phyloP scores from a whole-genome alignment of 805 yeast species.

The Sugiyamaella qingdaonensis region DNA sequence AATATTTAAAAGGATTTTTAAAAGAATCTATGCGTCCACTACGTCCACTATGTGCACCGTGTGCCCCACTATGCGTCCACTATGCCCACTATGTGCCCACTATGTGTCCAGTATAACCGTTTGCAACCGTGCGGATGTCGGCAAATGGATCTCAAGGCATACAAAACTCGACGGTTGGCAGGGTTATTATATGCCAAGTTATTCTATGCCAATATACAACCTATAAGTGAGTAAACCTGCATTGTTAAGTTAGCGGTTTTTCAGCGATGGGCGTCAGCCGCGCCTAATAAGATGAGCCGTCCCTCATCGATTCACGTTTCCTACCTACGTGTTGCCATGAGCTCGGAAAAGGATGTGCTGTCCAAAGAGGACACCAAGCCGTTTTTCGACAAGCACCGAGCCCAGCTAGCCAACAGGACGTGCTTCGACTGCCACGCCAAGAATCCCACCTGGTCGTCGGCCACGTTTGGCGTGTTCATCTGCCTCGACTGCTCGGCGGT shows the following conservation, averaged over 20 bases:
- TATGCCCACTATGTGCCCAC: no score
- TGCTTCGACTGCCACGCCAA: slow-evolving; percentile 94
- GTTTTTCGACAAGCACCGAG: slow-evolving; percentile 59
- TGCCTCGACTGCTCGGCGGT: slow-evolving; percentile 95
- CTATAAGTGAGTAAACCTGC: no score
- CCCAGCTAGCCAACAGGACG: slow-evolving; percentile 66
- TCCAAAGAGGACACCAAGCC: slow-evolving; percentile 61
- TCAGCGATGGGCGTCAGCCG: background rate
- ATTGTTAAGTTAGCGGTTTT: background rate
- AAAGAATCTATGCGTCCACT: no score
- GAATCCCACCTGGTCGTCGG: slow-evolving; percentile 98
- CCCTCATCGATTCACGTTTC: background rate
- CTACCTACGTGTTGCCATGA: slow-evolving; percentile 6
- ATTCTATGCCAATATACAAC: no score
- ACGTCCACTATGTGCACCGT: no score
- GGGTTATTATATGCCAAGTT: background rate
- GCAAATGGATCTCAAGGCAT: no score
- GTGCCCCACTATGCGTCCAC: no score
- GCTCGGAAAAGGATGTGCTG: slow-evolving; percentile 25
- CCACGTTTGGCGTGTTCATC: slow-evolving; percentile 88
- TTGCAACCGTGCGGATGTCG: no score
- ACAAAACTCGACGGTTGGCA: background rate
- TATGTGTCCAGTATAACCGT: no score
- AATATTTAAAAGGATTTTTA: no score
- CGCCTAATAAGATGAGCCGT: no score